Evolutionary conservation across 192 early-diverging fungal species (phyloP), one percentile per base, ranked within the genome.

Genomic region (Coemansia sp.): DNA sequence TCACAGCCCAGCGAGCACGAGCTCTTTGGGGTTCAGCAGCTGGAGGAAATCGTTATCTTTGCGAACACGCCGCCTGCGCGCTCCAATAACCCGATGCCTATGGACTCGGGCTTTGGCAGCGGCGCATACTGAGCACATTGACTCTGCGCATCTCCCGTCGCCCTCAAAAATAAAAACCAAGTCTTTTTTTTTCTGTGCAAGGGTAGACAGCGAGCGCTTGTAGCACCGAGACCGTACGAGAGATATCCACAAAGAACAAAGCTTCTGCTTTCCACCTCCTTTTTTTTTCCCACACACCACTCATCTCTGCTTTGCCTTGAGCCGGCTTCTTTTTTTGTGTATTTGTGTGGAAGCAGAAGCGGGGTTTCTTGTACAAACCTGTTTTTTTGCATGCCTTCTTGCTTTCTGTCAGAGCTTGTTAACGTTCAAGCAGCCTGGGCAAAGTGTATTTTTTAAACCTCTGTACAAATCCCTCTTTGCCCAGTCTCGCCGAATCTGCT

Each of bases 51-150:
- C 57, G 55, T 81, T 18, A 70, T 81, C 6, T 58, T 50, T 30
- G 22, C 68, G 14, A 52, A 54, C 29, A 72, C 78, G 28, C 78
- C 78, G 20, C 75, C 76, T 34, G 60, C 65, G 22, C 78, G 78
- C 67, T 72, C 73, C 5, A 63, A 67, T 30, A 81, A 81, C 64
- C 73, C 78, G 12, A 72, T 76, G 70, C 78, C 78, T 11, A 60
- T 75, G 31, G 61, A 81, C 32, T 45, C 62, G 38, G 64, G 72
- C 50, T 80, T 80, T 74, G 68, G 77, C 62, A 42, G 68, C 8
- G 45, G 22, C 33, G 42, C 42, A 12, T 73, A 60, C 63, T 72
- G 52, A 66, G n/a, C n/a, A n/a, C n/a, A n/a, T n/a, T 11, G 34
- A 30, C 14, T 2, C 54, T 25, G 54, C 28, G 49, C 49, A 4